Percentiles rank a stretch among this genome's conserved stretches.
Conservation (phyloP, 768 basidiomycete species). For the Vararia minispora region DNA sequence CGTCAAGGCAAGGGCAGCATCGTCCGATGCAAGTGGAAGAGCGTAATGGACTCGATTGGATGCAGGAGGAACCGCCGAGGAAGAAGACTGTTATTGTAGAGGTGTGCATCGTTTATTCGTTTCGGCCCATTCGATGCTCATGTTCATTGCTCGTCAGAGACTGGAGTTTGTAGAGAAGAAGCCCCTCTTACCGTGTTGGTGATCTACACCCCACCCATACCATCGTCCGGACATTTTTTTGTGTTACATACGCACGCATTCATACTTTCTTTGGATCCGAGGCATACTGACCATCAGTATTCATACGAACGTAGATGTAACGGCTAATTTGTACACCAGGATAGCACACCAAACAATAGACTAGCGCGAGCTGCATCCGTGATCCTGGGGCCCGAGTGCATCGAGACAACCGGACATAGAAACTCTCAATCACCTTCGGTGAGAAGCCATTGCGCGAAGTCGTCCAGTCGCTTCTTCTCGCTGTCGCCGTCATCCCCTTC, state of each 20-base stretch:
- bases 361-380: too few relatives aligned
- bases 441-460: slow-evolving; percentile 83
- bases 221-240: not conserved
- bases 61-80: slow-evolving; percentile 28
- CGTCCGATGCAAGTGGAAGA: slow-evolving; percentile 26
- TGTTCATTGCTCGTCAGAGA: slow-evolving; percentile 32
- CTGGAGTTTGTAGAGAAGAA: slow-evolving; percentile 60
- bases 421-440: slow-evolving; percentile 56
- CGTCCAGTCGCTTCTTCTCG: slow-evolving; percentile 77
- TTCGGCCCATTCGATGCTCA: not conserved
- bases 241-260: not conserved
- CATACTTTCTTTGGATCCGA: too few relatives aligned
- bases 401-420: not conserved
- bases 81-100: slow-evolving; percentile 62
- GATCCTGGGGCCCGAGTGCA: too few relatives aligned
- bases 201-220: slow-evolving; percentile 11
- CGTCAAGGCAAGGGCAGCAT: slow-evolving; percentile 17
- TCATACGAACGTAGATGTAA: slow-evolving; percentile 7
- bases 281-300: slow-evolving; percentile 14
- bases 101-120: slow-evolving; percentile 29
- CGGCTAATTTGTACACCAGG: too few relatives aligned
- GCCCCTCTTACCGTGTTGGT: slow-evolving; percentile 70
- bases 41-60: slow-evolving; percentile 32
- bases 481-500: slow-evolving; percentile 59
- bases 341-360: too few relatives aligned